Evolutionary conservation across 768 basidiomycete genomes (phyloP), one percentile per base, ranked within the genome.

Genomic region (Suillus plorans): DNA sequence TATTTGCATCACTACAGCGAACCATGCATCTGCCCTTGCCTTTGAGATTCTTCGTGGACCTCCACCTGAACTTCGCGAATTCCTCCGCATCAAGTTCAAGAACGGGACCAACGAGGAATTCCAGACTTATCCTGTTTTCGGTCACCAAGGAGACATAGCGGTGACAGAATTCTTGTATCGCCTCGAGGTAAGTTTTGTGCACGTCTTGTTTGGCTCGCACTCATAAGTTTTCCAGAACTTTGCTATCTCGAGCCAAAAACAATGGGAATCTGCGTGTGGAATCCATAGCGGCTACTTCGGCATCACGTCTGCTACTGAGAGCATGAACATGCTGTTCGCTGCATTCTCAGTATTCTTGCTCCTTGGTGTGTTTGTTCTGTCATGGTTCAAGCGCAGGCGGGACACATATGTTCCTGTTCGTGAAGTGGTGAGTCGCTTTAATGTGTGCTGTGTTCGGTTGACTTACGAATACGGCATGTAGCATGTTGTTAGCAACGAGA

Each of bases 151-250:
- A 64, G 86, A 90, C 69, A 86, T 94, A 63, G 89, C 90, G 45
- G 82, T 92, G 69, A 92, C 90, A 34, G 90, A 92, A 73, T 92
- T 93, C 78, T 88, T 92, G 75, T 91, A 91, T 80, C 84, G 87
- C 55, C 81, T 90, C 57, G 88, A 92, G 85, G 91, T 91, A 69
- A n/a, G 79, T 75, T 22, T 31, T 18, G 28, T 12, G 7, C 10
- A 16, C 5, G 34, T 22, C 13, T 42, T 12, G 37, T 45, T 28
- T 66, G 49, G 22, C 57, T 61, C 36, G 16, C 31, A 42, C n/a
- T 67, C 37, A 50, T 16, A 16, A 44, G 34, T 47, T 20, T 31
- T 36, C 36, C n/a, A 82, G 81, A 76, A 76, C 63, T 75, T 78
- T 20, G 74, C 76, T 25, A 76, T 83, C 60, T 62, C 74, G 61